Base-by-base conservation (phyloP, 179 eudicot species). In the Spergularia azorica region DNA sequence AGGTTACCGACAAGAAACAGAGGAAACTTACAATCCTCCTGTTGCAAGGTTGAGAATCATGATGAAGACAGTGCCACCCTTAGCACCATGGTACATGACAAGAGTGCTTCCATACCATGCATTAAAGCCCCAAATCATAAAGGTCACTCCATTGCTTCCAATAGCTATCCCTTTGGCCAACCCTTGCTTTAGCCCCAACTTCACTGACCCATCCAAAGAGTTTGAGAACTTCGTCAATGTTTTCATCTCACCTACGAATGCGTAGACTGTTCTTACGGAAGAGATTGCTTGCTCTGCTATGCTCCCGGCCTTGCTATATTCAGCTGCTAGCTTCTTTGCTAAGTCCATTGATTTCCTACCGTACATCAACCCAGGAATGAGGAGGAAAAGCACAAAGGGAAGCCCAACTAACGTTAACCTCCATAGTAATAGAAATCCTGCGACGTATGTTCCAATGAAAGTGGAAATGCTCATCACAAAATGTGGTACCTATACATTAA, bases 221-320 rank as follows among this genome's bases (percentile, higher is more conserved):
- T 67, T 32, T 13, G 99, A 91, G 85, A 86, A 95, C 12, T 84
- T 86, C 0, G 73, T 77, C 66, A 89, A 83, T 6, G 94, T 90
- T 70, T 87, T 88, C 62, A 55, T 84, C 77, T 95, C 99, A 14
- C 95, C 92, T 0, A 90, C 97, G 71, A 91, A 95, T 0, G 99
- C 88, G 67, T 95, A 91, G 4, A 95, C 99, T 8, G 97, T 95
- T 68, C 97, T 82, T 32, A 95, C 78, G 0, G 95, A 91, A 13
- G 97, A 91, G 9, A 95, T 79, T 2, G 97, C 95, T 63, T 93
- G 97, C 65, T 95, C 97, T 2, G 84, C 99, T n/a, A 95, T 59
- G 3, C 80, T 82, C 18, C 88, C 88, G 0, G 99, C 95, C 67
- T 89, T 91, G 55, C 72, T 83, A 79, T 95, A 91, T 73, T 95